These are phyloP conservation scores for Leptographium wingfieldii DNA, from an alignment of 2,329 filamentous ascomycete species.

Conservation along the genomic window DNA sequence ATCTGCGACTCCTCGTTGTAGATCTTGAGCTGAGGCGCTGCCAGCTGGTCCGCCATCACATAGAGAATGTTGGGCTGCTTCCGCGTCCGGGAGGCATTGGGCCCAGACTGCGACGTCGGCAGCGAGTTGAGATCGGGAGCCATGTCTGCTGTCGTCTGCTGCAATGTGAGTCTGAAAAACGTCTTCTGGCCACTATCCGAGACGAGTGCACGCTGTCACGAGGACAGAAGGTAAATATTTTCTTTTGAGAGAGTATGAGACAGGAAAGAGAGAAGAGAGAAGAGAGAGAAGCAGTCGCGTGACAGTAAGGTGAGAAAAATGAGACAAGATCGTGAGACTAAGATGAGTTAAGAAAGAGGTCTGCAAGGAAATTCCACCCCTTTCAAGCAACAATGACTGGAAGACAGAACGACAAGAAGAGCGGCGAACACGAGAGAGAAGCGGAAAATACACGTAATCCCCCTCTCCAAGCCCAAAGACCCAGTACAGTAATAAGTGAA, in stretches of 20 bases:
- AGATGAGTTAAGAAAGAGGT: not conserved
- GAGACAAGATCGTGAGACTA: not conserved
- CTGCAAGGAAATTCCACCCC: not conserved
- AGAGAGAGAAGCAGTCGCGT: not conserved
- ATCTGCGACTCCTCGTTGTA: slow-evolving; percentile 83
- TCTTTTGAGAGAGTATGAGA: slow-evolving; percentile 3
- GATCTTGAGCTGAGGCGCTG: slow-evolving; percentile 81
- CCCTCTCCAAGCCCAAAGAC: not conserved
- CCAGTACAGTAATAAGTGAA: not conserved
- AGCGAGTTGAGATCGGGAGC: slow-evolving; percentile 65
- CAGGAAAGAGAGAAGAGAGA: not conserved
- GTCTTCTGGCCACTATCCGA: slow-evolving; percentile 1
- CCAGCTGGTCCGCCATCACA: slow-evolving; percentile 95
- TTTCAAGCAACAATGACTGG: not conserved
- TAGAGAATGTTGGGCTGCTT: slow-evolving; percentile 67
- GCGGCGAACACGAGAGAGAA: not conserved
- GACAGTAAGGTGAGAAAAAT: not conserved
- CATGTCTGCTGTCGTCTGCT: slow-evolving; percentile 29
- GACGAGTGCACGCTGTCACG: slow-evolving; percentile 8
- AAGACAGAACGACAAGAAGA: not conserved
- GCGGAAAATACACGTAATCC: not conserved
- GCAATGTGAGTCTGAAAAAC: not conserved
- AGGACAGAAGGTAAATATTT: slow-evolving; percentile 7
- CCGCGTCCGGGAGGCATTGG: slow-evolving; percentile 7
- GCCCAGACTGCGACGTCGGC: slow-evolving; percentile 32